Percentiles rank a stretch among this genome's conserved stretches.
Conservation (phyloP, 345 rosid species). For the Lenwebbia sp. region DNA sequence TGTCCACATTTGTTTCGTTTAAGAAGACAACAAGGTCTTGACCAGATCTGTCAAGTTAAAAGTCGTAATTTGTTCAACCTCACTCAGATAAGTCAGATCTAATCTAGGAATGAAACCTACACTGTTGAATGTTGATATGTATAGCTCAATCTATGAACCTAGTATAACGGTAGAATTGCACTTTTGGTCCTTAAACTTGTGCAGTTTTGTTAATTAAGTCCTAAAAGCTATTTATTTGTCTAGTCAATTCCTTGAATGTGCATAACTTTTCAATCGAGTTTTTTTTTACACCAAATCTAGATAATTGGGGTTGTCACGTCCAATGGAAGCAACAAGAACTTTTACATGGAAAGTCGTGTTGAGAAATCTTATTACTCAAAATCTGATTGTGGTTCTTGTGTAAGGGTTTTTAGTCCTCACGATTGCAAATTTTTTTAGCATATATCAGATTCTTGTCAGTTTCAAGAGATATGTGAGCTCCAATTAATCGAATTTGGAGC, state of each 20-base stretch:
- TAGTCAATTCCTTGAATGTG: neutral
- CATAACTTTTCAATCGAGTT: neutral
- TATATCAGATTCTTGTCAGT: neutral
- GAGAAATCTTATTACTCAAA: neutral
- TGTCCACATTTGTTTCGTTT: neutral
- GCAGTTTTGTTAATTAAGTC: neutral
- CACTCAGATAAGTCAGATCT: neutral
- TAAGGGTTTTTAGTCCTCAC: neutral
- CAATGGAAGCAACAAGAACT: neutral
- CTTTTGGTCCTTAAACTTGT: neutral
- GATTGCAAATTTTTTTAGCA: neutral
- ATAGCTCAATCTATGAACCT: neutral
- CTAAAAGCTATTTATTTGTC: neutral
- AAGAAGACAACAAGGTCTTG: neutral
- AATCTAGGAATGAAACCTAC: neutral
- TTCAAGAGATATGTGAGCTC: neutral
- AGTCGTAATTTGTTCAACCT: neutral
- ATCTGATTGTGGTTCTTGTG: neutral
- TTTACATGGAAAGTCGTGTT: neutral
- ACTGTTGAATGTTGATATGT: neutral
- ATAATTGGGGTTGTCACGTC: neutral
- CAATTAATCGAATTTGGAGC: neutral
- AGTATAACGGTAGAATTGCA: neutral
- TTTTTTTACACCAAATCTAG: neutral
- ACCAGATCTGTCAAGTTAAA: neutral